These are phyloP conservation scores for Epithele typhae DNA, from an alignment of 768 basidiomycete genomes.

Conservation along the genomic window DNA sequence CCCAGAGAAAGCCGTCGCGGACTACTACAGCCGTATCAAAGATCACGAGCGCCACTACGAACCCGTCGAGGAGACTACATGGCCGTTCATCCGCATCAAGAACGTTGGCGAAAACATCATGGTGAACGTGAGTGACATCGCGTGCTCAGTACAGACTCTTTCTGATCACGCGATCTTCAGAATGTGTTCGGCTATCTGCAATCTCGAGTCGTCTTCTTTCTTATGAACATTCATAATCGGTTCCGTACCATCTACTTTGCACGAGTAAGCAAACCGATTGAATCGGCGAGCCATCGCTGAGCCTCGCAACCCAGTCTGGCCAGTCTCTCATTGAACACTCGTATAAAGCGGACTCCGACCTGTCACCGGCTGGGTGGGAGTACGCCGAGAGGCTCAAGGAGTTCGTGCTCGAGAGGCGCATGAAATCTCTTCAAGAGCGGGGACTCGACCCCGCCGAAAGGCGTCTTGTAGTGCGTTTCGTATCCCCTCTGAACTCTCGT, in stretches of 20 bases:
- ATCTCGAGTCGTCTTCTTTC: constrained; percentile 94
- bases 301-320: constrained; percentile 67
- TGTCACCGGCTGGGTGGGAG: constrained; percentile 93
- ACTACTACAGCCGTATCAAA: constrained; percentile 86
- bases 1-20: constrained; percentile 85
- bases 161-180: constrained; percentile 30
- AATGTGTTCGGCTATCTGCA: constrained; percentile 88
- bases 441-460: constrained; percentile 59
- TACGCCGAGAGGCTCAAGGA: constrained; percentile 89
- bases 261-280: constrained; percentile 50
- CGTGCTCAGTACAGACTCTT: background rate
- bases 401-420: constrained; percentile 81
- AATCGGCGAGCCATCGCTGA: constrained; percentile 1
- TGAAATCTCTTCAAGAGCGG: constrained; percentile 68
- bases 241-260: constrained; percentile 96
- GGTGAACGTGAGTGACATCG: constrained; percentile 64
- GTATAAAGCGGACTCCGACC: constrained; percentile 96
- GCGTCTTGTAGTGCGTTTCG: constrained; percentile 55
- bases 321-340: constrained; percentile 98
- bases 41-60: constrained; percentile 89
- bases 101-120: constrained; percentile 97
- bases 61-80: constrained; percentile 84
- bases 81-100: constrained; percentile 92
- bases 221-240: constrained; percentile 98
- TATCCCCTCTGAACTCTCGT: too few relatives aligned